Percentiles rank a stretch among this genome's conserved stretches.
These are phyloP conservation scores for Papiliotrema terrestris DNA, from an alignment of 1,284 basidiomycete species.

Conservation along the genomic window DNA sequence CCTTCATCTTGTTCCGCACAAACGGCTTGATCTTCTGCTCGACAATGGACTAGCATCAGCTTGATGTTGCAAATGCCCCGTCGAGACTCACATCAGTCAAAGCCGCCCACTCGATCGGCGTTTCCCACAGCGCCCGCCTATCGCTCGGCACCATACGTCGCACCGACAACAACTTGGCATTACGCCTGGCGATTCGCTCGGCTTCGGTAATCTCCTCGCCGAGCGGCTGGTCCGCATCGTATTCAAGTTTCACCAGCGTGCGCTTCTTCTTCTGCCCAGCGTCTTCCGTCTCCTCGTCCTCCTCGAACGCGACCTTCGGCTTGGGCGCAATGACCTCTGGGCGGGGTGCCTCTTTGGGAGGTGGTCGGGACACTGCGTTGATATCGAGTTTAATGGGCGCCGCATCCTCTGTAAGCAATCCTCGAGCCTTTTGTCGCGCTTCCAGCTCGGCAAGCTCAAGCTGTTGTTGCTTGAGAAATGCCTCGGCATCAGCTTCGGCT, in stretches of 20 bases:
- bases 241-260: constrained; percentile 79
- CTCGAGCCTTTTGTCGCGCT: constrained; percentile 79
- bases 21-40: constrained; percentile 76
- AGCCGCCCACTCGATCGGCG: constrained; percentile 80
- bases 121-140: constrained; percentile 69
- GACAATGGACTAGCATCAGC: constrained; percentile 58
- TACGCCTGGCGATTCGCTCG: constrained; percentile 62
- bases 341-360: constrained; percentile 38
- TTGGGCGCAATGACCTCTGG: constrained; percentile 35
- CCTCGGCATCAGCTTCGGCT: constrained; percentile 77
- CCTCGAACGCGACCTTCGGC: constrained; percentile 58
- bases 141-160: constrained; percentile 64
- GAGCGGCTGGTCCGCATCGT: constrained; percentile 49
- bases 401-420: constrained; percentile 82
- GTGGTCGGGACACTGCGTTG: constrained; percentile 28
- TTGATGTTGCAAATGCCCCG: not conserved
- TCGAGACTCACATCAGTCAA: constrained; percentile 65
- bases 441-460: constrained; percentile 83
- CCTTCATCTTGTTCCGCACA: constrained; percentile 71
- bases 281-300: constrained; percentile 70
- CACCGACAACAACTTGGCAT: constrained; percentile 72
- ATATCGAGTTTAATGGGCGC: constrained; percentile 80
- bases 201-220: constrained; percentile 30
- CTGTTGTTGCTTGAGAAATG: constrained; percentile 82
- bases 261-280: constrained; percentile 70